A percentile compares a stretch with the other conserved stretches of the same genome.
Conservation (phyloP, 78 protist species). For the Emiliania huxleyi region DNA sequence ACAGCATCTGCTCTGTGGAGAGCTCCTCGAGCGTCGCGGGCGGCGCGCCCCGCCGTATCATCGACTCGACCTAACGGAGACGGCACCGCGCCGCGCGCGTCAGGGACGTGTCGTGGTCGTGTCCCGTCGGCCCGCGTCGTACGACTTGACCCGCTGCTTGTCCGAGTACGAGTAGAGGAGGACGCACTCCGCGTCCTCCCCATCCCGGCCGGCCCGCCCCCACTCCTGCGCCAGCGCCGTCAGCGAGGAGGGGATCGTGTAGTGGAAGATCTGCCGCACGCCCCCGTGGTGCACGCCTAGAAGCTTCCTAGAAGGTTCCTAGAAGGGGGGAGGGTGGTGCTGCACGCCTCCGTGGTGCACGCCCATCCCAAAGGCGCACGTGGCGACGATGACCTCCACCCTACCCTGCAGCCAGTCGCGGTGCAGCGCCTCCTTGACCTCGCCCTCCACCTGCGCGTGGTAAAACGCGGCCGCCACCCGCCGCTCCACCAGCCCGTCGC, state of each 20-base stretch:
- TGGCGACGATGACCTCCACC: conserved; percentile 85
- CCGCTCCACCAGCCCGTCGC: conserved; percentile 37
- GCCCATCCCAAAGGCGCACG: conserved; percentile 99
- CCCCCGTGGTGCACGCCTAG: neutral
- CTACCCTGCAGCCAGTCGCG: conserved; percentile 72
- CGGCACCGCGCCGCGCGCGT: too few relatives aligned
- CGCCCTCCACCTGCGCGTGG: conserved; percentile 56
- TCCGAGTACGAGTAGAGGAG: neutral
- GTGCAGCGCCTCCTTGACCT: conserved; percentile 66
- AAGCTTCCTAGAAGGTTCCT: too few relatives aligned
- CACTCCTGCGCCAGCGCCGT: conserved; percentile 86
- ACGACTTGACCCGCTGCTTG: neutral
- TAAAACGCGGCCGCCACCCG: neutral
- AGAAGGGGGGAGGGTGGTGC: too few relatives aligned
- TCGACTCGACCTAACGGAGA: too few relatives aligned
- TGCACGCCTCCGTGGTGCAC: too few relatives aligned
- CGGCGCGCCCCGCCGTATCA: neutral
- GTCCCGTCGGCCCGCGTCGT: too few relatives aligned
- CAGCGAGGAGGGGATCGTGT: conserved; percentile 88
- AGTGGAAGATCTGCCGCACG: conserved; percentile 65
- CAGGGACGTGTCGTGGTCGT: too few relatives aligned
- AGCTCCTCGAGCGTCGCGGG: neutral
- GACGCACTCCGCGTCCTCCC: conserved; percentile 16
- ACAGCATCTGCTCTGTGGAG: neutral
- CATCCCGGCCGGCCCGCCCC: conserved; percentile 93